Conservation (phyloP, 768 basidiomycete genomes). For the Tulasnella sp. region DNA sequence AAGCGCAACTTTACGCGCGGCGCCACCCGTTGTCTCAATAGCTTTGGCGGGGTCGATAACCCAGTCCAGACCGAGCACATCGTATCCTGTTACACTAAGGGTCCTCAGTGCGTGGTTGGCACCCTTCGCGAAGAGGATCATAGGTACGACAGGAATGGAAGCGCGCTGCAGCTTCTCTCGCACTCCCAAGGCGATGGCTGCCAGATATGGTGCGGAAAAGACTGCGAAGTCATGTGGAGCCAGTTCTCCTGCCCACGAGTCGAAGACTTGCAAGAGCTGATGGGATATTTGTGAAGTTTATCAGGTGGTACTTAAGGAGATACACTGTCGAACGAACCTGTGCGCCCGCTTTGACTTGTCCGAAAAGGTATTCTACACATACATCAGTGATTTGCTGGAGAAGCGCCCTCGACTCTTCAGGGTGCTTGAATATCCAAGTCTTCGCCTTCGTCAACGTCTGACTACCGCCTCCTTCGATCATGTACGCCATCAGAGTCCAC, state of each 20-base stretch:
- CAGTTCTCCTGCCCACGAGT: conserved; percentile 91
- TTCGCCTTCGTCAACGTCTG: conserved; percentile 87
- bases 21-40: conserved; percentile 43
- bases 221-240: conserved; percentile 73
- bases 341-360: conserved; percentile 89
- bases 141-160: conserved; percentile 49
- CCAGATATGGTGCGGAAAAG: conserved; percentile 74
- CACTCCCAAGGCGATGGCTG: conserved; percentile 61
- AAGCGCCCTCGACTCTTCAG: conserved; percentile 68
- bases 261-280: conserved; percentile 91
- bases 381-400: conserved; percentile 74
- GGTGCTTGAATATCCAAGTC: conserved; percentile 88
- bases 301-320: neutral
- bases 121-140: conserved; percentile 93
- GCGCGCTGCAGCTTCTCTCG: conserved; percentile 44
- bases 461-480: conserved; percentile 93
- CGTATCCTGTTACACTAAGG: conserved; percentile 63
- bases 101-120: conserved; percentile 59
- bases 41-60: conserved; percentile 67
- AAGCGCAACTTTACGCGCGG: conserved; percentile 40
- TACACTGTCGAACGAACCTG: conserved; percentile 54
- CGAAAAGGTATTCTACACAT: conserved; percentile 81
- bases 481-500: conserved; percentile 97
- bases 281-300: neutral
- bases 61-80: conserved; percentile 90